These are phyloP conservation scores for Tripterygium wilfordii DNA, from an alignment of 177 flowering plant species.

Conservation along the genomic window DNA sequence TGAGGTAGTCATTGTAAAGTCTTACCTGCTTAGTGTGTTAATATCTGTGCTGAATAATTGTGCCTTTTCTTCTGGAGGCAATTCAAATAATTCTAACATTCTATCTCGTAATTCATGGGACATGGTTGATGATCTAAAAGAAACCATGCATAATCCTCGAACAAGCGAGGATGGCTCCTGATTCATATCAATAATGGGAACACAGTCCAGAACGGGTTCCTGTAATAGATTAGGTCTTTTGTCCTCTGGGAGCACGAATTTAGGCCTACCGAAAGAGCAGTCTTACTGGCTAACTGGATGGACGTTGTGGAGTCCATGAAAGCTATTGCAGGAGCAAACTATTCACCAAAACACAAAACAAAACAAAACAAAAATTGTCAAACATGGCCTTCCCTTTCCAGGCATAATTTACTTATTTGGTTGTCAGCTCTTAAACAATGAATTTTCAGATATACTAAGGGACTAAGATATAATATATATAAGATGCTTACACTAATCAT, in stretches of 20 bases:
- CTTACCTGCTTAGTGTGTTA: constrained; percentile 6
- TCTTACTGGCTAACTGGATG: neutral
- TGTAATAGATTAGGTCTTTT: constrained; percentile 7
- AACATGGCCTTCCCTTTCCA: too few relatives aligned
- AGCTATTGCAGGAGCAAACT: too few relatives aligned
- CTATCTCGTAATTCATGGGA: constrained; percentile 9
- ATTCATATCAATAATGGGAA: constrained; percentile 18
- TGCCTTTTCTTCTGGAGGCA: constrained; percentile 14
- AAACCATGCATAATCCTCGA: constrained; percentile 16
- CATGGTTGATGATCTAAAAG: constrained; percentile 26
- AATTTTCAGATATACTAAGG: too few relatives aligned
- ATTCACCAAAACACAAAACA: too few relatives aligned
- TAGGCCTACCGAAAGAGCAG: neutral
- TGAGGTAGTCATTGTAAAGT: constrained; percentile 5
- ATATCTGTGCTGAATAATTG: constrained; percentile 4
- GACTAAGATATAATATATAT: too few relatives aligned
- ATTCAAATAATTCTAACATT: constrained; percentile 13
- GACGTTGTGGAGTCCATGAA: neutral
- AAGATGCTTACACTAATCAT: too few relatives aligned
- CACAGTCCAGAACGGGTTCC: constrained; percentile 1
- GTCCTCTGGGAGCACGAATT: constrained; percentile 8
- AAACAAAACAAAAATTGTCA: too few relatives aligned
- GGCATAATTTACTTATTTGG: too few relatives aligned
- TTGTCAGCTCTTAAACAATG: too few relatives aligned
- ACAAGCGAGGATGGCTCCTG: neutral